Percentiles rank a stretch among this genome's conserved stretches.
Evolutionary conservation across 768 basidiomycete species (phyloP).

Genomic region (Dioszegia aurantiaca): DNA sequence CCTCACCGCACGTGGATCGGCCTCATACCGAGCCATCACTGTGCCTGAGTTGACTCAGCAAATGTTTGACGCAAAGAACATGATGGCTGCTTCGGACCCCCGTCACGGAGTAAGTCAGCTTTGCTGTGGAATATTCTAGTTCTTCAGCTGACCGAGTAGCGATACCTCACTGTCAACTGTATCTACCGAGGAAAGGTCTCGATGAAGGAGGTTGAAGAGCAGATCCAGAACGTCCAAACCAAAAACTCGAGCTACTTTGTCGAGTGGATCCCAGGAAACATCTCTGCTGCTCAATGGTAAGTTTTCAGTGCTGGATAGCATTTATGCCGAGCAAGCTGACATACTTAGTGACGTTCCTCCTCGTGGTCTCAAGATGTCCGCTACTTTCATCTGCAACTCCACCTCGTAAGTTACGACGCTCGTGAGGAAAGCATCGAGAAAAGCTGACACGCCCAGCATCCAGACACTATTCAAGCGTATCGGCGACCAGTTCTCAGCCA

Average conservation of each 20-base stretch:
- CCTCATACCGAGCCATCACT: constrained; percentile 92
- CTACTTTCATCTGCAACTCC: constrained; percentile 95
- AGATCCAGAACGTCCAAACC: constrained; percentile 93
- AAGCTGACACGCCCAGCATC: constrained; percentile 55
- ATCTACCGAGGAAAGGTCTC: constrained; percentile 99
- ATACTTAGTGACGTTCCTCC: constrained; percentile 75
- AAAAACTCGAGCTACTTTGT: constrained; percentile 98
- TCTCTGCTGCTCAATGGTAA: constrained; percentile 86
- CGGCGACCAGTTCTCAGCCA: constrained; percentile 95
- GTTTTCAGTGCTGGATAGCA: background rate
- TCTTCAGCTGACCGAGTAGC: constrained; percentile 50
- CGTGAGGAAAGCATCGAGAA: background rate
- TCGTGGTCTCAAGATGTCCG: constrained; percentile 91
- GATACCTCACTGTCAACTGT: constrained; percentile 95
- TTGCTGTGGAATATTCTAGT: too few relatives aligned
- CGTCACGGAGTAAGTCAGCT: constrained; percentile 64
- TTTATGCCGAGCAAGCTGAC: constrained; percentile 4
- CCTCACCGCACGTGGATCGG: constrained; percentile 68
- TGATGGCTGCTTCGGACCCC: constrained; percentile 75
- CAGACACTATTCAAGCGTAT: constrained; percentile 99
- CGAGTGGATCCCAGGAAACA: constrained; percentile 99
- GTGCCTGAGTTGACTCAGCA: constrained; percentile 97
- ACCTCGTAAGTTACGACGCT: constrained; percentile 58
- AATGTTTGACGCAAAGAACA: constrained; percentile 99
- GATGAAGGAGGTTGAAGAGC: constrained; percentile 99